A percentile compares a stretch with the other conserved stretches of the same genome.
These are phyloP conservation scores for Punctularia strigosozonata DNA, from an alignment of 768 basidiomycete genomes.

Conservation along the genomic window DNA sequence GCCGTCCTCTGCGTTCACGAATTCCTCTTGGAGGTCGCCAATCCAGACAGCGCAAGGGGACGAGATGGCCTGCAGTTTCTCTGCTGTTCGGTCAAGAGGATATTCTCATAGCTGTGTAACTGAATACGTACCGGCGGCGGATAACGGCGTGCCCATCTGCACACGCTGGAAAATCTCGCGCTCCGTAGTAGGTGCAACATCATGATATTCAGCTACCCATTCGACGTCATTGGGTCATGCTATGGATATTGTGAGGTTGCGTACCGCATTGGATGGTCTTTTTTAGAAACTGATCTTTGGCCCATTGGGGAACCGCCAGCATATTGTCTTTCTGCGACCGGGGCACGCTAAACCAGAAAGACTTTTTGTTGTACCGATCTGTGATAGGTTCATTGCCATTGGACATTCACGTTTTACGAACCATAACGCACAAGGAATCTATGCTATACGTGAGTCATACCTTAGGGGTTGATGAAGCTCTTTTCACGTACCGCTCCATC, in stretches of 20 bases:
- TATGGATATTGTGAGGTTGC: neutral
- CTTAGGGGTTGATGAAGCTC: neutral
- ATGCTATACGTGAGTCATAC: conserved; percentile 3
- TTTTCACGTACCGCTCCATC: conserved; percentile 28
- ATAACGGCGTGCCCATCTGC: conserved; percentile 66
- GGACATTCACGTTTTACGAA: conserved; percentile 9
- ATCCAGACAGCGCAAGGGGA: conserved; percentile 67
- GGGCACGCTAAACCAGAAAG: conserved; percentile 41
- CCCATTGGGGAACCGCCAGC: neutral
- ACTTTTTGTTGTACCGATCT: conserved; percentile 47
- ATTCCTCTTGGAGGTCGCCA: conserved; percentile 39
- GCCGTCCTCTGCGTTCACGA: conserved; percentile 47
- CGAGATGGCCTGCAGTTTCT: conserved; percentile 71
- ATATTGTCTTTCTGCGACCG: neutral
- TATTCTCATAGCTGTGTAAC: conserved; percentile 1
- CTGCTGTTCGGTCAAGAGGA: conserved; percentile 20
- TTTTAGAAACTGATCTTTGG: neutral
- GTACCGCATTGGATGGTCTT: neutral
- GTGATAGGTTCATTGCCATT: conserved; percentile 27
- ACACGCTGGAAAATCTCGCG: conserved; percentile 79
- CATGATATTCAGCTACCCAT: conserved; percentile 52
- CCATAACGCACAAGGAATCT: conserved; percentile 43
- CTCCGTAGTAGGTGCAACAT: conserved; percentile 42
- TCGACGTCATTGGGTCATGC: neutral
- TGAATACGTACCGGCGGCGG: conserved; percentile 46